Evolutionary conservation across 169 alveolate species (phyloP).

Genomic region (Eimeria zaria): DNA sequence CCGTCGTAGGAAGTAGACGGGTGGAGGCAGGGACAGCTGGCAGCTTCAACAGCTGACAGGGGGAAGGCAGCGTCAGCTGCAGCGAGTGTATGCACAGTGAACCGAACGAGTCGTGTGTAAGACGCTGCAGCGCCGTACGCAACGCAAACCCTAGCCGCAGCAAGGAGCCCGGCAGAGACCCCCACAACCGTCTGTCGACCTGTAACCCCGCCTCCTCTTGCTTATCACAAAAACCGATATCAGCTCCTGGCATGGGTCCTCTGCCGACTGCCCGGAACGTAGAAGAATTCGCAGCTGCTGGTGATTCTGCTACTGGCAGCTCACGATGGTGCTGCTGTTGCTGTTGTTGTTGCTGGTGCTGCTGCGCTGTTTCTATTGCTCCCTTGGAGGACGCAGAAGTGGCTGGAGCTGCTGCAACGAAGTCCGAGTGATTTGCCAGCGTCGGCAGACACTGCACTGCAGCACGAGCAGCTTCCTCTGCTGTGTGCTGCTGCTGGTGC

Average conservation of each 20-base stretch:
- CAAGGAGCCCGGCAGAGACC: conserved; percentile 48
- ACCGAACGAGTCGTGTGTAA: conserved; percentile 20
- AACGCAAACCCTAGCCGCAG: conserved; percentile 34
- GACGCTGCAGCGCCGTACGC: conserved; percentile 46
- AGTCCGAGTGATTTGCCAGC: conserved; percentile 34
- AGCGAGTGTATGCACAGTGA: conserved; percentile 76
- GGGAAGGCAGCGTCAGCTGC: conserved; percentile 75
- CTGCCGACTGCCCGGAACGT: background rate
- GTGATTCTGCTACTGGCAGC: background rate
- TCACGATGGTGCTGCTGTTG: background rate
- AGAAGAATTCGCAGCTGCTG: background rate
- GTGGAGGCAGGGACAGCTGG: conserved; percentile 65
- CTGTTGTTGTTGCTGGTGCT: conserved; percentile 29
- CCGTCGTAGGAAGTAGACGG: conserved; percentile 38
- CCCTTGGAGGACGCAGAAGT: background rate
- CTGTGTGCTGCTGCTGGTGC: conserved; percentile 61
- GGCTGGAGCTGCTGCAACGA: conserved; percentile 25
- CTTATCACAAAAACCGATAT: background rate
- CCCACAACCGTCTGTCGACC: conserved; percentile 68
- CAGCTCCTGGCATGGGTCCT: background rate
- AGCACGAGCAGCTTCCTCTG: conserved; percentile 57
- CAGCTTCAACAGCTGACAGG: conserved; percentile 55
- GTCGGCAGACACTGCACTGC: conserved; percentile 61
- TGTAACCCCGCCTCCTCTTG: conserved; percentile 7
- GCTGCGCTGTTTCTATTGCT: background rate